Conservation (phyloP, 1,284 basidiomycete species). For the Paramarasmius palmivorus region DNA sequence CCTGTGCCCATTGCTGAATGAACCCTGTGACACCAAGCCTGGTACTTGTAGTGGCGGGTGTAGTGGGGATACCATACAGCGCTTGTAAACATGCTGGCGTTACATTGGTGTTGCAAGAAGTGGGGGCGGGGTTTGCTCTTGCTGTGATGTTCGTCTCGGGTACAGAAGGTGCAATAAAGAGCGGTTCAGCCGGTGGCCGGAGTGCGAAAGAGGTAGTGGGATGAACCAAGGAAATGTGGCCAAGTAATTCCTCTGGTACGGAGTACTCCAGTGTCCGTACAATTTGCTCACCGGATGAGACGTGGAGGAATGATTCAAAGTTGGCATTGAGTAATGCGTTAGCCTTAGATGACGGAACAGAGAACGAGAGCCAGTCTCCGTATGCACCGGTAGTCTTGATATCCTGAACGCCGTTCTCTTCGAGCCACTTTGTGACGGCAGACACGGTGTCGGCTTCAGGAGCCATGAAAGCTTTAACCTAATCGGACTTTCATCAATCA, state of each 20-base stretch:
- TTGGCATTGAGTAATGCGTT: constrained; percentile 11
- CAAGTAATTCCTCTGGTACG: constrained; percentile 10
- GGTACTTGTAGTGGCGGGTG: constrained; percentile 18
- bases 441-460: constrained; percentile 1
- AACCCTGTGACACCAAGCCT: constrained; percentile 25
- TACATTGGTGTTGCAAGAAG: constrained; percentile 15
- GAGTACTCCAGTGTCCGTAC: constrained; percentile 15
- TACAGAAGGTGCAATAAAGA: neutral
- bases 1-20: constrained; percentile 23
- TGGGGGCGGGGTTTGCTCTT: constrained; percentile 10
- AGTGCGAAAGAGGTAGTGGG: constrained; percentile 15
- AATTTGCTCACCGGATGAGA: constrained; percentile 1
- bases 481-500: neutral
- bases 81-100: constrained; percentile 24
- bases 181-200: neutral
- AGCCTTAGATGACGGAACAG: constrained; percentile 7
- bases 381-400: neutral
- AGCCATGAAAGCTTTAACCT: constrained; percentile 10
- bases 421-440: constrained; percentile 14
- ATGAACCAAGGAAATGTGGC: constrained; percentile 14
- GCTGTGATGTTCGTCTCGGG: neutral
- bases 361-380: constrained; percentile 10
- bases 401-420: constrained; percentile 8
- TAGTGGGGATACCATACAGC: constrained; percentile 27
- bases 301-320: constrained; percentile 11